A percentile compares a stretch with the other conserved stretches of the same genome.
These are phyloP conservation scores for Arthrinium puccinioides DNA, from an alignment of 2,329 filamentous ascomycete genomes.

Conservation along the genomic window DNA sequence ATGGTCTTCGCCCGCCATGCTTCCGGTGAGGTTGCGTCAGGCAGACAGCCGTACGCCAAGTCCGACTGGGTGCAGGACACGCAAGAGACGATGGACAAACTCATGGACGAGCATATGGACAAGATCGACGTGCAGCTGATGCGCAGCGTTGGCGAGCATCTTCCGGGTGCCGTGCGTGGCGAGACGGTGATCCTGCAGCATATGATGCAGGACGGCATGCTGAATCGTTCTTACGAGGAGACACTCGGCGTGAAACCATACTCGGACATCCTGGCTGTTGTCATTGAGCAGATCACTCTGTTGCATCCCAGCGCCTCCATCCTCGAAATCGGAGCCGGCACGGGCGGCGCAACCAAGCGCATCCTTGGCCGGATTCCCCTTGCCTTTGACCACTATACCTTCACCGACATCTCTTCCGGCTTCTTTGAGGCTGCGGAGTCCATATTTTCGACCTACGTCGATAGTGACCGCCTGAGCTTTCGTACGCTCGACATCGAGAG, in stretches of 20 bases:
- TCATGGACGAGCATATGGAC: not conserved
- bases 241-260: conserved; percentile 11
- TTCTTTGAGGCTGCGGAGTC: conserved; percentile 11
- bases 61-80: not conserved
- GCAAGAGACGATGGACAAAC: not conserved
- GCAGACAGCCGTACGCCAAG: not conserved
- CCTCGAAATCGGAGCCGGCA: conserved; percentile 6
- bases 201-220: conserved; percentile 24
- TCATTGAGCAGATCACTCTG: not conserved
- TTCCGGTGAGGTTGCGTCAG: not conserved
- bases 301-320: conserved; percentile 1
- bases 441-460: conserved; percentile 6
- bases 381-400: conserved; percentile 7
- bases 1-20: not conserved
- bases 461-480: conserved; percentile 5
- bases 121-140: conserved; percentile 1
- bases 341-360: conserved; percentile 1
- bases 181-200: conserved; percentile 28
- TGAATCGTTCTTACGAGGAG: conserved; percentile 25
- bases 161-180: conserved; percentile 25
- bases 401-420: conserved; percentile 11
- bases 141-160: conserved; percentile 21
- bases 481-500: not conserved
- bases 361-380: not conserved
- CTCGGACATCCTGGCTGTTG: not conserved